These are phyloP conservation scores for Ilex asprella DNA, from an alignment of 257 asterid species.

Conservation along the genomic window DNA sequence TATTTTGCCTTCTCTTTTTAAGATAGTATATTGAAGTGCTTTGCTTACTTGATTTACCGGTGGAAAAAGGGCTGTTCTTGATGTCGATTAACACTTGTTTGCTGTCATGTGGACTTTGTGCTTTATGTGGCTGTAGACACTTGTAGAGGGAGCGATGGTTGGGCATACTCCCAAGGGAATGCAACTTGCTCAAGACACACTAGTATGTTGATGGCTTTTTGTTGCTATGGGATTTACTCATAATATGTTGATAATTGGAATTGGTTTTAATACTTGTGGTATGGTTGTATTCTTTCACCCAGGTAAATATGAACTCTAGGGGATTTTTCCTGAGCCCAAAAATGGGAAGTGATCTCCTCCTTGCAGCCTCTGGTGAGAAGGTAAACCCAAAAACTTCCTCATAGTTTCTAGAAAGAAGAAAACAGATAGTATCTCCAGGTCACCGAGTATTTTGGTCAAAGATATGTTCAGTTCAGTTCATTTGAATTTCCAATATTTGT, in stretches of 20 bases:
- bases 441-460: neutral
- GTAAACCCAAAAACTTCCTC: conserved; percentile 17
- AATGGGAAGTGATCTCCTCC: conserved; percentile 68
- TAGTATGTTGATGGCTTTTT: conserved; percentile 38
- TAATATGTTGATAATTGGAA: neutral
- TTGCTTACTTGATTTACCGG: neutral
- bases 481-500: conserved; percentile 9
- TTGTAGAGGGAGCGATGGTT: conserved; percentile 80
- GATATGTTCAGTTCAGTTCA: neutral
- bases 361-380: conserved; percentile 83
- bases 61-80: neutral
- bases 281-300: conserved; percentile 11
- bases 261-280: neutral
- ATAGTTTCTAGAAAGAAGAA: no score
- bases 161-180: conserved; percentile 83
- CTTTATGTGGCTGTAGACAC: conserved; percentile 44
- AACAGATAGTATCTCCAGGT: no score
- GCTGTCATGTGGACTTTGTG: neutral
- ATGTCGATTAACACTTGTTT: neutral
- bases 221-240: neutral
- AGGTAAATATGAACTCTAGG: conserved; percentile 57
- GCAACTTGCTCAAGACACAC: conserved; percentile 79
- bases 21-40: no score
- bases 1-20: no score
- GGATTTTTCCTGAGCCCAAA: conserved; percentile 37